Evolutionary conservation across 768 basidiomycete genomes (phyloP).

Genomic region (Pulveroboletus frians): DNA sequence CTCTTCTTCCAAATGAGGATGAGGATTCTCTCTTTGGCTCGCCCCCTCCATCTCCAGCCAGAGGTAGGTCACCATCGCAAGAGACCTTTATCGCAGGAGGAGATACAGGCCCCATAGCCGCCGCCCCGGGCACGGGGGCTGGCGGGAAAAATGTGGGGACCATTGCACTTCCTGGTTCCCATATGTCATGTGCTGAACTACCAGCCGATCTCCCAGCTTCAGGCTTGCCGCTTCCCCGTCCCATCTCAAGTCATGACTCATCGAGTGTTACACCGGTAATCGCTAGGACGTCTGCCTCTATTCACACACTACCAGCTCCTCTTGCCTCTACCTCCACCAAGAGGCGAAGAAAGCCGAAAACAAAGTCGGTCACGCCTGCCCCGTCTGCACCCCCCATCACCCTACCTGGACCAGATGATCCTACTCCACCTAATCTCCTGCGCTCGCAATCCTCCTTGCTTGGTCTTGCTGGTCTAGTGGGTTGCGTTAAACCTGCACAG

Average conservation of each 20-base stretch:
- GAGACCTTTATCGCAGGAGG: constrained; percentile 19
- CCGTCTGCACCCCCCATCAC: constrained; percentile 51
- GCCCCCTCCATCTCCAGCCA: constrained; percentile 65
- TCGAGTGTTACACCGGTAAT: constrained; percentile 33
- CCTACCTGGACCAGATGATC: constrained; percentile 58
- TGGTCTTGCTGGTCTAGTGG: constrained; percentile 67
- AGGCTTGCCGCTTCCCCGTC: constrained; percentile 34
- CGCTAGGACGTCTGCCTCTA: not conserved
- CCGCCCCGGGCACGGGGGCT: constrained; percentile 25
- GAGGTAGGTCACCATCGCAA: constrained; percentile 76
- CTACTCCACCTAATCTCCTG: constrained; percentile 62
- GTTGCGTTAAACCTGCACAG: constrained; percentile 52
- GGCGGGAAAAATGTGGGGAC: constrained; percentile 73
- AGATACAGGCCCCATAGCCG: constrained; percentile 9
- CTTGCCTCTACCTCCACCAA: constrained; percentile 17
- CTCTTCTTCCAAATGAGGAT: constrained; percentile 31
- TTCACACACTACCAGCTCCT: constrained; percentile 1
- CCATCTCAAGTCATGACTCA: constrained; percentile 22
- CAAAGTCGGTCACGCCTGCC: constrained; percentile 40
- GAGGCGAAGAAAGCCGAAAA: constrained; percentile 32
- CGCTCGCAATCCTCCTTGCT: constrained; percentile 69
- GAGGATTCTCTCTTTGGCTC: constrained; percentile 76
- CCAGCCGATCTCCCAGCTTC: constrained; percentile 74
- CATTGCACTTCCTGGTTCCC: constrained; percentile 98
- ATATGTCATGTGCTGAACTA: constrained; percentile 76